A percentile compares a stretch with the other conserved stretches of the same genome.
Conservation (phyloP, 78 protist species). For the Speleostelium caveatum region DNA sequence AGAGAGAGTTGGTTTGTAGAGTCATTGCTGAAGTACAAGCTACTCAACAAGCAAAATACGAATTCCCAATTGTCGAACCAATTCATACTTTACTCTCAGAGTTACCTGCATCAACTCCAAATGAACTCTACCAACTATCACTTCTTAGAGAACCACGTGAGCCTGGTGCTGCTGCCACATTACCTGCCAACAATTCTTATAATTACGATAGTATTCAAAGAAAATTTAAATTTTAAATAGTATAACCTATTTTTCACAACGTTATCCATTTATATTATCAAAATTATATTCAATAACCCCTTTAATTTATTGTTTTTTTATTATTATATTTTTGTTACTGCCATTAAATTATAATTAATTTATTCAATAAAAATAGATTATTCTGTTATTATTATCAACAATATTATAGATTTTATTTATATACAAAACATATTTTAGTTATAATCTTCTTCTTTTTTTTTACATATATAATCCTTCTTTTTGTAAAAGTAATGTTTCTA, state of each 20-base stretch:
- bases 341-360: no score
- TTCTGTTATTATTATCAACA: no score
- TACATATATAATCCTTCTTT: not conserved
- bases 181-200: not conserved
- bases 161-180: not conserved
- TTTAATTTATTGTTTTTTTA: no score
- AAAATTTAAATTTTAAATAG: not conserved
- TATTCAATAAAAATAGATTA: no score
- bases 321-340: no score
- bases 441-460: no score
- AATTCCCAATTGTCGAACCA: constrained; percentile 83
- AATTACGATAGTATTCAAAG: not conserved
- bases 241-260: no score
- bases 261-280: not conserved
- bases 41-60: constrained; percentile 53
- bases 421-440: not conserved
- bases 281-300: not conserved
- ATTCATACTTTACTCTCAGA: constrained; percentile 78
- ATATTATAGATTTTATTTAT: no score
- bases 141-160: constrained; percentile 71
- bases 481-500: not conserved
- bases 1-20: constrained; percentile 70
- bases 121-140: constrained; percentile 70
- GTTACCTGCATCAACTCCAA: constrained; percentile 62
- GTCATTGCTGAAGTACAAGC: constrained; percentile 68